Percentiles rank a stretch among this genome's conserved stretches.
These are phyloP conservation scores for Pilasporangium apinafurcum DNA, from an alignment of 352 stramenopile species.

Conservation along the genomic window DNA sequence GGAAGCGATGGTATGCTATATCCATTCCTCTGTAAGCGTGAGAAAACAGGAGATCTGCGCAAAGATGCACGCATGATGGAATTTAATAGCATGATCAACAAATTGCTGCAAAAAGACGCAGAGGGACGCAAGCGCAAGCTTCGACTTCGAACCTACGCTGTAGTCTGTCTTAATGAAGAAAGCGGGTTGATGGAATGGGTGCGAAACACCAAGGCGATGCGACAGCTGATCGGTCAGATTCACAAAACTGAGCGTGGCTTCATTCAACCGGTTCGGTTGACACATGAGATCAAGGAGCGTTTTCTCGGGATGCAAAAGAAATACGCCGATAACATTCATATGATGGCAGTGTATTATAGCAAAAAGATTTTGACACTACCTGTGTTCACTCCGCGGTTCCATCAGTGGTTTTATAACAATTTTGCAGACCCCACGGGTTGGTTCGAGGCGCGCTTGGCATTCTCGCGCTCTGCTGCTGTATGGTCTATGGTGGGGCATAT, in stretches of 20 bases:
- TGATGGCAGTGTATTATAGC: constrained; percentile 67
- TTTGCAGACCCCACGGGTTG: constrained; percentile 97
- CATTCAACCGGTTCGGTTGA: constrained; percentile 71
- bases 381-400: constrained; percentile 93
- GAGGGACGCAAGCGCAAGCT: constrained; percentile 90
- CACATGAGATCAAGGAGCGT: constrained; percentile 76
- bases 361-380: constrained; percentile 53
- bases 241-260: constrained; percentile 84
- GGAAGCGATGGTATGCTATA: constrained; percentile 72
- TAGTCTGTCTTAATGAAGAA: constrained; percentile 99
- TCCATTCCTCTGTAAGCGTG: constrained; percentile 94
- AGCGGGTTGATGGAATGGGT: constrained; percentile 99
- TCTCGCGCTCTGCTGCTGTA: constrained; percentile 85
- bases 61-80: constrained; percentile 99
- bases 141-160: constrained; percentile 96
- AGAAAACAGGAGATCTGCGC: constrained; percentile 98
- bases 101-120: constrained; percentile 91
- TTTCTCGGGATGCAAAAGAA: constrained; percentile 89
- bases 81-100: constrained; percentile 99
- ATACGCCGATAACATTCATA: constrained; percentile 70
- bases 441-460: constrained; percentile 93
- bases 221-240: constrained; percentile 81
- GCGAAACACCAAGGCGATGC: constrained; percentile 94
- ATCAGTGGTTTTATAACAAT: constrained; percentile 99
- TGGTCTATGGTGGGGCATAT: constrained; percentile 98